Base-by-base conservation (phyloP, 2,329 filamentous ascomycete species). In the Verticillium alfalfae region DNA sequence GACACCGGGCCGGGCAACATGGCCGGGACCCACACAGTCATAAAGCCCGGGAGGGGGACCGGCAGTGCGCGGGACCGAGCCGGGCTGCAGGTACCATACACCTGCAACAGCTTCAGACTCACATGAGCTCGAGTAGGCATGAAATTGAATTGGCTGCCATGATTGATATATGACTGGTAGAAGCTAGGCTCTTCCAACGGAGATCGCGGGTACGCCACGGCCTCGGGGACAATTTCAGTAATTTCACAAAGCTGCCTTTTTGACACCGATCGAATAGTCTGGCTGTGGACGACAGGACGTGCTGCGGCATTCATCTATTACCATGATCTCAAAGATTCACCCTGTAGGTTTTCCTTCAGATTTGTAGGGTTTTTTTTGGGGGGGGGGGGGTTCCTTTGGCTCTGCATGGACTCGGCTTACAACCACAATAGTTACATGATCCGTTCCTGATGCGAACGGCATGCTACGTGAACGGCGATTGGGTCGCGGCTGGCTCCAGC, bases 381-480 rank as follows among this genome's bases (percentile, higher is more conserved):
- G 22, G 22, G 22, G 22, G 22, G 22, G 22, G 22, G 22, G 22
- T 22, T n/a, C n/a, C n/a, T n/a, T n/a, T 22, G 22, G 26, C 26
- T 31, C 26, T 31, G 26, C 26, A 5, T 31, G 26, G 26, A 31
- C 26, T 31, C 9, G 36, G 45, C 45, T 52, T 7, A 52, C 18
- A 5, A 52, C 1, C 2, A 2, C 56, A 87, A 81, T 78, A 88
- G 65, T 85, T 52, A 18, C 45, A 83, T 72, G 87, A 89, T 69
- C 77, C 80, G 63, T 85, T 84, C 39, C 82, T 94, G 58, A 81
- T 93, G 68, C 92, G 90, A 74, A 83, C 83, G 65, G 81, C 89
- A 71, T 81, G 84, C 64, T 93, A 89, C 70, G 85, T 93, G 70
- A 90, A 93, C 73, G 91, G 90, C 69, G 81, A 91, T 81, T 94